Evolutionary conservation across 176 grass and related monocot species (phyloP).

Genomic region (Thinopyrum elongatum): DNA sequence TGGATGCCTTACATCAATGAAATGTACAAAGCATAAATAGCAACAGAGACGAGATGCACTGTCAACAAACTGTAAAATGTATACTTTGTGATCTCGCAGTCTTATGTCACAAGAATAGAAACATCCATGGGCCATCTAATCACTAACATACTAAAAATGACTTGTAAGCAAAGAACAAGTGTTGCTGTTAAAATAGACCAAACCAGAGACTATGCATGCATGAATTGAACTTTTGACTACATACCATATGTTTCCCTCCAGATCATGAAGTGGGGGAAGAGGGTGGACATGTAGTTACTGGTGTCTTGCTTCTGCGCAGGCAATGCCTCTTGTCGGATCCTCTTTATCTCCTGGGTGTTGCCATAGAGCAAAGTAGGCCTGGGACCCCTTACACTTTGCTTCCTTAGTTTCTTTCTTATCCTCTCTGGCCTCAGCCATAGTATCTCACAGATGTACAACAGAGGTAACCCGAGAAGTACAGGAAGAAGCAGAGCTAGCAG

Average conservation of each 20-base stretch:
- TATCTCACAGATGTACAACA: not conserved
- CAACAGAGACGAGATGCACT: too few species aligned
- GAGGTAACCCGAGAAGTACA: not conserved
- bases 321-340: not conserved
- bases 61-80: too few species aligned
- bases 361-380: conserved; percentile 9
- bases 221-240: not conserved
- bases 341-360: conserved; percentile 16
- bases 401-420: not conserved
- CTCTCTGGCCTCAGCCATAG: not conserved
- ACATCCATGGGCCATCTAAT: not conserved
- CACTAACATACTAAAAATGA: not conserved
- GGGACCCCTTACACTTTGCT: conserved; percentile 7
- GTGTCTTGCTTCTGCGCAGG: conserved; percentile 4
- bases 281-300: conserved; percentile 1
- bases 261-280: not conserved
- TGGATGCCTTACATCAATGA: too few species aligned
- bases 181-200: not conserved
- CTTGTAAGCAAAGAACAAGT: not conserved
- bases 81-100: too few species aligned
- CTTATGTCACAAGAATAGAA: not conserved
- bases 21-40: too few species aligned
- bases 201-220: not conserved
- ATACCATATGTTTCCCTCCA: conserved; percentile 16
- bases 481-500: conserved; percentile 6